Percentiles rank a stretch among this genome's conserved stretches.
These are phyloP conservation scores for Globisporangium ultimum DNA, from an alignment of 352 stramenopile species.

Conservation along the genomic window DNA sequence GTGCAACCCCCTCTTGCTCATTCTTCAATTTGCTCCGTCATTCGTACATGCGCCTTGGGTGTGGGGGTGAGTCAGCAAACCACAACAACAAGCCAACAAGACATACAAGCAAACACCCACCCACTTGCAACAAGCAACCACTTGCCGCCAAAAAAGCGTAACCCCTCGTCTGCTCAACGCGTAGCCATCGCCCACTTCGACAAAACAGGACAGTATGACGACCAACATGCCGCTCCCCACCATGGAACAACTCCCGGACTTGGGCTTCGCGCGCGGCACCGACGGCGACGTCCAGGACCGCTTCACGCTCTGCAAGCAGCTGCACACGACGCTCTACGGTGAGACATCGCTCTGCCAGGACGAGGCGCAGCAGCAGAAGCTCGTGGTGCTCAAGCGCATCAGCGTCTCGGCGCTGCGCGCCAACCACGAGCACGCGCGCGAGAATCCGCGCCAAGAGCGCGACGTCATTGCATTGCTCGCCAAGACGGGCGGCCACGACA, in stretches of 20 bases:
- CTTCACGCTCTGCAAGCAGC: constrained; percentile 30
- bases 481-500: constrained; percentile 24
- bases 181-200: background rate
- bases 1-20: no score
- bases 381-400: constrained; percentile 58
- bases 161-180: no score
- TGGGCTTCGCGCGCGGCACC: no score
- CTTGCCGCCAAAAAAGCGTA: no score
- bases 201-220: background rate
- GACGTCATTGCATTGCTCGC: constrained; percentile 45
- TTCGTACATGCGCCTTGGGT: no score
- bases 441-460: constrained; percentile 44
- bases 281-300: constrained; percentile 10
- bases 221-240: background rate
- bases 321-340: constrained; percentile 50
- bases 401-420: constrained; percentile 34
- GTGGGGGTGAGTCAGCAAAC: no score
- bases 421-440: constrained; percentile 26
- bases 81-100: no score
- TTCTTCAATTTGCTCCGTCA: no score
- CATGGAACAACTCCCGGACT: background rate
- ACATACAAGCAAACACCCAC: no score
- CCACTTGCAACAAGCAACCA: no score
- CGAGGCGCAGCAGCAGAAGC: constrained; percentile 20
- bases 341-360: constrained; percentile 53